These are phyloP conservation scores for Hepatocystis sp. DNA, from an alignment of 169 alveolate species.

Conservation along the genomic window DNA sequence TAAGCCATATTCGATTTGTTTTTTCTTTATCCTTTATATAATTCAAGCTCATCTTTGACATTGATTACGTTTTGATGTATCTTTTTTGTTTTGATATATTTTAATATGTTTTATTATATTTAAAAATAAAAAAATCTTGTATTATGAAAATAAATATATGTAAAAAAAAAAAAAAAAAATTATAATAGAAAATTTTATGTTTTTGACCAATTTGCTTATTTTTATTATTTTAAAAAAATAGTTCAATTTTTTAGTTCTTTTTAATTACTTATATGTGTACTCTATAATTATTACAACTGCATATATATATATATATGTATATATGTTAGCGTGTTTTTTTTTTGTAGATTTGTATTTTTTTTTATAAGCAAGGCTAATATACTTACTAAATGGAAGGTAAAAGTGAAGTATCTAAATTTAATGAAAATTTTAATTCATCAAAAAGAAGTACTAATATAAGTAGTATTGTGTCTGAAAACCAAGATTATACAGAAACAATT, in stretches of 20 bases:
- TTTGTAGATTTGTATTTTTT: too few relatives aligned
- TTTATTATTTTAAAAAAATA: background rate
- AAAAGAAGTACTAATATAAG: slow-evolving; percentile 3
- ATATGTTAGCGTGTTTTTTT: background rate
- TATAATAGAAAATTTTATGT: background rate
- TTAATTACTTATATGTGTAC: background rate
- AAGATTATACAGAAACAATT: background rate
- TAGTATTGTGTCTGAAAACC: background rate
- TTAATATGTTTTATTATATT: too few relatives aligned
- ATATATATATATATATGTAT: background rate
- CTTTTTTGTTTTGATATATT: too few relatives aligned
- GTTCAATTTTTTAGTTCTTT: background rate
- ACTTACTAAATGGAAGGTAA: slow-evolving; percentile 10
- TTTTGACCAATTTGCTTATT: background rate
- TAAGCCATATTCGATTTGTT: too few relatives aligned
- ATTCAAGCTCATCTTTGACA: too few relatives aligned
- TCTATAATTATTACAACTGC: background rate
- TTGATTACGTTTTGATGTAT: too few relatives aligned
- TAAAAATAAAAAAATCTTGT: too few relatives aligned
- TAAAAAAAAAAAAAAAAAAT: too few relatives aligned
- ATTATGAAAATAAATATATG: background rate
- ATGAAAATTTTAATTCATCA: background rate
- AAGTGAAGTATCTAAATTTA: background rate
- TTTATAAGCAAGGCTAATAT: too few relatives aligned
- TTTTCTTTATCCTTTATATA: too few relatives aligned